Evolutionary conservation across 1,284 basidiomycete species (phyloP).

Genomic region (Golubevia sp.): DNA sequence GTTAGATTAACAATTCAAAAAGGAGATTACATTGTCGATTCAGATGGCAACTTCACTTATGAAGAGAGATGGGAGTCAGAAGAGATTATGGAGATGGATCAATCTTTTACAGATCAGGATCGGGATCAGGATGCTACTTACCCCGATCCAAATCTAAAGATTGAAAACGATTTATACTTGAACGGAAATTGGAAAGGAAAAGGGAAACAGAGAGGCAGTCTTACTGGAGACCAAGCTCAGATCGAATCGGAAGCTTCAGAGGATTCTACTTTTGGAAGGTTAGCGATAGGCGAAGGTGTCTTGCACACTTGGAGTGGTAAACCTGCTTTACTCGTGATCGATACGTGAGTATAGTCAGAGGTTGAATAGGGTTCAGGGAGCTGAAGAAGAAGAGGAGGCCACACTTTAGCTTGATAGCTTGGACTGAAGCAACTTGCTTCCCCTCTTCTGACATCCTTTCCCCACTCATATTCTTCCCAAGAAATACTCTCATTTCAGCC

Average conservation of each 20-base stretch:
- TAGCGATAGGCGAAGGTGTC: no score
- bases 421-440: background rate
- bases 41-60: constrained; percentile 12
- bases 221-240: no score
- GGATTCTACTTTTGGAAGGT: no score
- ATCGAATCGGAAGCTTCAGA: no score
- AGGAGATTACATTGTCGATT: constrained; percentile 25
- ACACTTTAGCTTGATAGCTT: no score
- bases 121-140: background rate
- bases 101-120: no score
- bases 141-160: background rate
- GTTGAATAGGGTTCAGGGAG: no score
- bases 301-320: no score
- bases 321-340: no score
- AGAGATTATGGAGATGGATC: constrained; percentile 28
- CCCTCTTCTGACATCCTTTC: background rate
- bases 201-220: no score
- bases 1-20: constrained; percentile 30
- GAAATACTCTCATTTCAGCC: constrained; percentile 29
- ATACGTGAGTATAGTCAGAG: no score
- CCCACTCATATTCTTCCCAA: constrained; percentile 28
- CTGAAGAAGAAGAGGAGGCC: no score
- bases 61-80: constrained; percentile 31
- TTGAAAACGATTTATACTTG: background rate
- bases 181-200: background rate